Evolutionary conservation across 345 rosid genomes (phyloP).

Genomic region (Eucalyptus dawsonii): DNA sequence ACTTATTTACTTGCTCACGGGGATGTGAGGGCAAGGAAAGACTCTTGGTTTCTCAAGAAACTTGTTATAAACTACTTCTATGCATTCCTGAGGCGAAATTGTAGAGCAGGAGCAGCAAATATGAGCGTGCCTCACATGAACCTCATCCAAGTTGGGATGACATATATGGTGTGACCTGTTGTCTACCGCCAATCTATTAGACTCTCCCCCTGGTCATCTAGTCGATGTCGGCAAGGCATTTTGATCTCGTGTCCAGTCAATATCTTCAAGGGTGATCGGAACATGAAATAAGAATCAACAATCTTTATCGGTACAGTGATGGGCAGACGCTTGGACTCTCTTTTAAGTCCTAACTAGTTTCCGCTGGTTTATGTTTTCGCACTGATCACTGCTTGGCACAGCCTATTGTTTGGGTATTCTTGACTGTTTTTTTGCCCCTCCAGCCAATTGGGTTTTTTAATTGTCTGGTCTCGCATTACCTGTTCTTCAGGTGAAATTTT

Average conservation of each 20-base stretch:
- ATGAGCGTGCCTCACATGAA: constrained; percentile 86
- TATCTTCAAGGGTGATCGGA: background rate
- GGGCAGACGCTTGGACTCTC: background rate
- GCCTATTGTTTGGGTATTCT: background rate
- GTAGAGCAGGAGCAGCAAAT: constrained; percentile 78
- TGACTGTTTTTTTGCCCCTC: background rate
- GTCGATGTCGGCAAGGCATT: background rate
- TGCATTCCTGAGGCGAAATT: constrained; percentile 66
- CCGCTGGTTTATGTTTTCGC: background rate
- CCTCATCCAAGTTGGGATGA: constrained; percentile 76
- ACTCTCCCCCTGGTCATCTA: background rate
- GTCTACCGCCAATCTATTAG: background rate
- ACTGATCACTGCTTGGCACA: background rate
- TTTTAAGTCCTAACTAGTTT: background rate
- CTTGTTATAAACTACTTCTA: constrained; percentile 89
- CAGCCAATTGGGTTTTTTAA: background rate
- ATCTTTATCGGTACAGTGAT: background rate
- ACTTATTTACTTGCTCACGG: constrained; percentile 75
- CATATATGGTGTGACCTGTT: constrained; percentile 61
- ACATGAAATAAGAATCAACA: background rate
- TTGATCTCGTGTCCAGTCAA: background rate
- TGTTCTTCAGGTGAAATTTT: background rate
- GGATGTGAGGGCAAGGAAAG: constrained; percentile 77
- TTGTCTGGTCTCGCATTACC: background rate
- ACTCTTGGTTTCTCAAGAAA: constrained; percentile 73